Conservation (phyloP, 2,329 filamentous ascomycete genomes). For the Davidsoniella neocaledoniae region DNA sequence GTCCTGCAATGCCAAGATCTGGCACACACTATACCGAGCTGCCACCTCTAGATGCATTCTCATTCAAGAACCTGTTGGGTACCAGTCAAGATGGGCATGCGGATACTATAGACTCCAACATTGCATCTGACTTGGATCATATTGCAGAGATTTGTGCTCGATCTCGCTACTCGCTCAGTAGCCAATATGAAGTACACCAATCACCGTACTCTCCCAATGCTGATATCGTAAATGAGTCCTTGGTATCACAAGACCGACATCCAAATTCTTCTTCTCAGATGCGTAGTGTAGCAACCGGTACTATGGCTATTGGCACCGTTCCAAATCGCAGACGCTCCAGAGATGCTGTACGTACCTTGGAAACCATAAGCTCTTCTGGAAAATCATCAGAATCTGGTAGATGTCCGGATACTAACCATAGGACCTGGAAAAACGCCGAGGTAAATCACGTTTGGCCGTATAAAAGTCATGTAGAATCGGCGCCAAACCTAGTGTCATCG, state of each 20-base stretch:
- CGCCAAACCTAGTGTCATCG: too few relatives aligned
- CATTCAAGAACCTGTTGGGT: slow-evolving; percentile 46
- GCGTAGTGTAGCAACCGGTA: too few relatives aligned
- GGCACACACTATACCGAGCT: slow-evolving; percentile 18
- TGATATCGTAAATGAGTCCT: too few relatives aligned
- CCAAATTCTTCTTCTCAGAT: too few relatives aligned
- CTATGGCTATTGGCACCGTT: too few relatives aligned
- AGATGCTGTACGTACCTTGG: slow-evolving; percentile 42
- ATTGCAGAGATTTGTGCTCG: slow-evolving; percentile 52
- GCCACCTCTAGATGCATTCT: slow-evolving; percentile 46
- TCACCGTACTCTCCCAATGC: slow-evolving; percentile 36
- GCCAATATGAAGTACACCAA: slow-evolving; percentile 50
- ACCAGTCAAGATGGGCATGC: slow-evolving; percentile 6
- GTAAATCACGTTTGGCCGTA: too few relatives aligned
- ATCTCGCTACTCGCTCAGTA: slow-evolving; percentile 47
- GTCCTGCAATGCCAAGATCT: neutral
- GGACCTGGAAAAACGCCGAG: too few relatives aligned
- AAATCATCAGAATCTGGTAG: slow-evolving; percentile 31
- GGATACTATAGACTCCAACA: too few relatives aligned
- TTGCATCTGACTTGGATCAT: neutral
- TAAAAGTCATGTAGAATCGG: too few relatives aligned
- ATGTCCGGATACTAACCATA: neutral
- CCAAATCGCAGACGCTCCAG: slow-evolving; percentile 26
- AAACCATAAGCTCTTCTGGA: slow-evolving; percentile 51
- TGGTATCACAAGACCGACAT: too few relatives aligned